These are phyloP conservation scores for Pseudocercospora vitis DNA, from an alignment of 2,329 filamentous ascomycete genomes.

Conservation along the genomic window DNA sequence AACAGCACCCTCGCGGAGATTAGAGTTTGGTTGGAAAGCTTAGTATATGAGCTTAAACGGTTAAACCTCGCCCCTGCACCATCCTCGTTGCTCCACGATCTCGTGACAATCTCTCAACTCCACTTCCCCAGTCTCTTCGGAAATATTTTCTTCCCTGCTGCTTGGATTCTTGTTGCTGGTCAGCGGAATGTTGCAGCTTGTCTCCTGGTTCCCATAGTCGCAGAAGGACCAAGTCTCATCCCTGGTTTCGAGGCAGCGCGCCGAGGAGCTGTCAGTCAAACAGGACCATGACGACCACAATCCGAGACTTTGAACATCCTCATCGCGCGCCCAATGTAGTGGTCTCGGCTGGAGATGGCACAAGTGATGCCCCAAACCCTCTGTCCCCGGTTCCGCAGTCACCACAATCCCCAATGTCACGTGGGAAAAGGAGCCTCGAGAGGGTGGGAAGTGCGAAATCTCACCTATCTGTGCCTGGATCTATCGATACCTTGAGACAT, in stretches of 20 bases:
- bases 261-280: background rate
- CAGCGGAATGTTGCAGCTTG: too few species aligned
- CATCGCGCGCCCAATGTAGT: constrained; percentile 9
- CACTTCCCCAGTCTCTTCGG: too few species aligned
- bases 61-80: background rate
- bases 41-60: background rate
- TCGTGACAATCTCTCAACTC: background rate
- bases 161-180: too few species aligned
- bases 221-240: too few species aligned
- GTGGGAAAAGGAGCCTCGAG: background rate
- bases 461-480: constrained; percentile 17
- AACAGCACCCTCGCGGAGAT: background rate
- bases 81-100: background rate
- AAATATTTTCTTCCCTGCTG: too few species aligned
- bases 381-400: background rate
- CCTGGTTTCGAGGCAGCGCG: background rate
- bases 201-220: too few species aligned
- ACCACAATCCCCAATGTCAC: constrained; percentile 6
- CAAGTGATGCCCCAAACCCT: background rate
- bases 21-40: constrained; percentile 3
- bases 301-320: constrained; percentile 17
- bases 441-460: constrained; percentile 16
- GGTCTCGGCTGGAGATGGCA: constrained; percentile 1
- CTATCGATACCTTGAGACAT: constrained; percentile 13
- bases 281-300: constrained; percentile 8